These are phyloP conservation scores for Cytospora chrysosperma DNA, from an alignment of 2,329 filamentous ascomycete genomes.

Conservation along the genomic window DNA sequence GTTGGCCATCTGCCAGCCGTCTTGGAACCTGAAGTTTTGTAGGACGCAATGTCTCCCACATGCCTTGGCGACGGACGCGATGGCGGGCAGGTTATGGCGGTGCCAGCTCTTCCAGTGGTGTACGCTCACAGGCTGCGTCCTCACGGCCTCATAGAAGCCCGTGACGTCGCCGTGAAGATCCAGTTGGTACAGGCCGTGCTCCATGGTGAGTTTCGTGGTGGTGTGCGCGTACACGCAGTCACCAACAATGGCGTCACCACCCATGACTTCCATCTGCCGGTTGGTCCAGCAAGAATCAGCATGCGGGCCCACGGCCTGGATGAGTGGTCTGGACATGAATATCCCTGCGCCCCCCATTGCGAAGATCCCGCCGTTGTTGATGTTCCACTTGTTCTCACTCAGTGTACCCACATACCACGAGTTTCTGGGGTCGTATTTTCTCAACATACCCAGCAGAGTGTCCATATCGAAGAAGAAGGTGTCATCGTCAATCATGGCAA, in stretches of 20 bases:
- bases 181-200: constrained; percentile 42
- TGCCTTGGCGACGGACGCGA: constrained; percentile 37
- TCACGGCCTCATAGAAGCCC: constrained; percentile 44
- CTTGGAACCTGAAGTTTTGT: constrained; percentile 37
- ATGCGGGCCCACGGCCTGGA: constrained; percentile 36
- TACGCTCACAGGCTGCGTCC: constrained; percentile 40
- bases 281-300: constrained; percentile 36
- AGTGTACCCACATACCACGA: constrained; percentile 42
- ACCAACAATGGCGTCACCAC: constrained; percentile 40
- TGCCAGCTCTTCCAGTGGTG: constrained; percentile 43
- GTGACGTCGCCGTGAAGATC: constrained; percentile 42
- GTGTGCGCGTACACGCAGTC: constrained; percentile 43
- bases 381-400: constrained; percentile 41
- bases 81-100: constrained; percentile 34
- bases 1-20: constrained; percentile 37
- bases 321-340: constrained; percentile 42
- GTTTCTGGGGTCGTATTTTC: constrained; percentile 37
- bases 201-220: constrained; percentile 38
- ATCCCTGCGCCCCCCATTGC: constrained; percentile 46
- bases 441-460: constrained; percentile 36
- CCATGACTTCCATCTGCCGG: constrained; percentile 27
- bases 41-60: constrained; percentile 42
- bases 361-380: constrained; percentile 42
- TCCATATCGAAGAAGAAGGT: constrained; percentile 45
- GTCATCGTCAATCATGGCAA: constrained; percentile 44